These are phyloP conservation scores for Fragaria nilgerrensis DNA, from an alignment of 306 rosid genomes.

Conservation along the genomic window DNA sequence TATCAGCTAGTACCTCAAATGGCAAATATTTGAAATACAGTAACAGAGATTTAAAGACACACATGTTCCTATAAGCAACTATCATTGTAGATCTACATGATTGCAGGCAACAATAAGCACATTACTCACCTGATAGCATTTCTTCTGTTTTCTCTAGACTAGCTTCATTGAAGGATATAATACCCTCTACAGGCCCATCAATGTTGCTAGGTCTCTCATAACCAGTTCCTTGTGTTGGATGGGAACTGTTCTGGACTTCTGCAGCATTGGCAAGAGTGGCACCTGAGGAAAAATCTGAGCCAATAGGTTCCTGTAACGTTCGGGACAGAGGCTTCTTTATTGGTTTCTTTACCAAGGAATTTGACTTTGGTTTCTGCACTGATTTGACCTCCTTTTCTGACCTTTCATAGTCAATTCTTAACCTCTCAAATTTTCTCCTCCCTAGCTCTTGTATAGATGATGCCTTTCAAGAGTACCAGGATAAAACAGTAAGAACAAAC, in stretches of 20 bases:
- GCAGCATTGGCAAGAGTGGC: constrained; percentile 80
- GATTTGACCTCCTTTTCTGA: constrained; percentile 69
- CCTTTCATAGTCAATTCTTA: constrained; percentile 51
- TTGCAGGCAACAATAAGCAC: constrained; percentile 11
- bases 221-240: constrained; percentile 50
- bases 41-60: neutral
- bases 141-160: constrained; percentile 78
- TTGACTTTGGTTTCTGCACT: constrained; percentile 64
- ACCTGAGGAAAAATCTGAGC: constrained; percentile 90
- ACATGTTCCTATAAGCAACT: neutral
- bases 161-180: constrained; percentile 59
- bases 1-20: neutral
- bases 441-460: constrained; percentile 89
- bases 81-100: neutral
- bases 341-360: constrained; percentile 63
- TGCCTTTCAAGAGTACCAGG: constrained; percentile 55
- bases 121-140: constrained; percentile 57
- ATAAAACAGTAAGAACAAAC: constrained; percentile 23
- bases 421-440: constrained; percentile 77
- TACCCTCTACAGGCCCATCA: constrained; percentile 68
- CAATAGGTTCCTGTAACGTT: constrained; percentile 78
- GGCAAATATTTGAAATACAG: neutral
- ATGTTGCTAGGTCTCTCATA: constrained; percentile 63
- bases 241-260: constrained; percentile 56
- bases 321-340: constrained; percentile 61